Conservation (phyloP, 2,329 filamentous ascomycete species). For the Spiromastix sp. region DNA sequence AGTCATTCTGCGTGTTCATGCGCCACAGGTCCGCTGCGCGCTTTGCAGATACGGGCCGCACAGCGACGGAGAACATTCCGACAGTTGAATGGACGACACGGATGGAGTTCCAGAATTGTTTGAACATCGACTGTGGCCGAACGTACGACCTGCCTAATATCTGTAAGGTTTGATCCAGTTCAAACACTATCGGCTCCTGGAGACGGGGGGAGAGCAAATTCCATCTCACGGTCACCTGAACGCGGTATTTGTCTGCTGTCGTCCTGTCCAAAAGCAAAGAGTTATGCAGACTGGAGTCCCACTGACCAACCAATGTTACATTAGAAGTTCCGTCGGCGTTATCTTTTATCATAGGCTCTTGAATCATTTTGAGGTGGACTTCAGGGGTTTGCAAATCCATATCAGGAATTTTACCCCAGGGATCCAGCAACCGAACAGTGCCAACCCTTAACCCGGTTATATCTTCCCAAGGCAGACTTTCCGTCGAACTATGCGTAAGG, state of each 20-base stretch:
- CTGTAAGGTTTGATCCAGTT: conserved; percentile 69
- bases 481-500: conserved; percentile 83
- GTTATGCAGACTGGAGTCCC: conserved; percentile 89
- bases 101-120: conserved; percentile 73
- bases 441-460: conserved; percentile 68
- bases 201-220: conserved; percentile 75
- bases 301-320: conserved; percentile 80
- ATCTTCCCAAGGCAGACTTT: conserved; percentile 80
- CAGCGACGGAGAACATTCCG: conserved; percentile 73
- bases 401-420: conserved; percentile 73
- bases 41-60: conserved; percentile 84
- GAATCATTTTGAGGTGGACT: conserved; percentile 65
- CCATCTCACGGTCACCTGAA: conserved; percentile 81
- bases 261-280: conserved; percentile 89
- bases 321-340: conserved; percentile 86
- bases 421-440: conserved; percentile 71
- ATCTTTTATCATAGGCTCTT: conserved; percentile 67
- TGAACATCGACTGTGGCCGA: conserved; percentile 76
- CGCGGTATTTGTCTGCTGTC: conserved; percentile 83
- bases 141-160: conserved; percentile 76
- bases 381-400: conserved; percentile 62
- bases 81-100: conserved; percentile 80
- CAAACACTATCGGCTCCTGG: conserved; percentile 80
- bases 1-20: conserved; percentile 89
- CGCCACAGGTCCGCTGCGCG: conserved; percentile 89